Conservation (phyloP, 495 filamentous ascomycete species). For the Penicillium canescens region DNA sequence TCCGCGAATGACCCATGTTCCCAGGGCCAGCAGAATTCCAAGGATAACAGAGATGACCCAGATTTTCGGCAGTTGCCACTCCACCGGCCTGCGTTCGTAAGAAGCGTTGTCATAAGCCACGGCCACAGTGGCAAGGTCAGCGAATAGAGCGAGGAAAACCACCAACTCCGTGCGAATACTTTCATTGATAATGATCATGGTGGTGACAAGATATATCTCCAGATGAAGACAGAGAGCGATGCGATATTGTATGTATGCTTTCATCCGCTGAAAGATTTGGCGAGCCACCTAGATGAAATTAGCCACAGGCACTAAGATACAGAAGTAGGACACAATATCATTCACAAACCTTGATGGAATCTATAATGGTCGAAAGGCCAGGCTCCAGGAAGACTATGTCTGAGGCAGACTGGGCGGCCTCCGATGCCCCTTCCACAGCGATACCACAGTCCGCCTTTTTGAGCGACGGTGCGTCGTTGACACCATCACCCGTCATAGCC, state of each 20-base stretch:
- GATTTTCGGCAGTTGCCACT: conserved; percentile 78
- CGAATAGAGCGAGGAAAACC: conserved; percentile 73
- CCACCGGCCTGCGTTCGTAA: conserved; percentile 66
- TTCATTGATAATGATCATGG: conserved; percentile 73
- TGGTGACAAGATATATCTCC: conserved; percentile 71
- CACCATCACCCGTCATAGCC: conserved; percentile 98
- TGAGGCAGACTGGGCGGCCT: conserved; percentile 71
- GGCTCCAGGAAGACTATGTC: conserved; percentile 78
- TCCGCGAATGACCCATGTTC: conserved; percentile 69
- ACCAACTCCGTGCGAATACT: conserved; percentile 66
- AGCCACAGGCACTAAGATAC: too few relatives aligned
- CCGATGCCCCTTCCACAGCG: conserved; percentile 71
- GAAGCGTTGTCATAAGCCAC: conserved; percentile 74
- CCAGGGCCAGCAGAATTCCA: conserved; percentile 63
- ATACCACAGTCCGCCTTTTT: conserved; percentile 89
- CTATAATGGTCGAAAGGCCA: conserved; percentile 71
- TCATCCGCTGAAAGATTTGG: conserved; percentile 80
- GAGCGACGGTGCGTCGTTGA: conserved; percentile 93
- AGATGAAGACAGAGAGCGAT: conserved; percentile 74
- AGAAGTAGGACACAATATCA: too few relatives aligned
- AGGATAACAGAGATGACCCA: conserved; percentile 70
- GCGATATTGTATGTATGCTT: conserved; percentile 76
- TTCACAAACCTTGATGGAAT: conserved; percentile 58
- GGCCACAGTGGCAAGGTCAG: conserved; percentile 72
- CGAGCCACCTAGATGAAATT: conserved; percentile 48